Conservation (phyloP, 2,329 filamentous ascomycete species). For the Nigrograna mackinnonii region DNA sequence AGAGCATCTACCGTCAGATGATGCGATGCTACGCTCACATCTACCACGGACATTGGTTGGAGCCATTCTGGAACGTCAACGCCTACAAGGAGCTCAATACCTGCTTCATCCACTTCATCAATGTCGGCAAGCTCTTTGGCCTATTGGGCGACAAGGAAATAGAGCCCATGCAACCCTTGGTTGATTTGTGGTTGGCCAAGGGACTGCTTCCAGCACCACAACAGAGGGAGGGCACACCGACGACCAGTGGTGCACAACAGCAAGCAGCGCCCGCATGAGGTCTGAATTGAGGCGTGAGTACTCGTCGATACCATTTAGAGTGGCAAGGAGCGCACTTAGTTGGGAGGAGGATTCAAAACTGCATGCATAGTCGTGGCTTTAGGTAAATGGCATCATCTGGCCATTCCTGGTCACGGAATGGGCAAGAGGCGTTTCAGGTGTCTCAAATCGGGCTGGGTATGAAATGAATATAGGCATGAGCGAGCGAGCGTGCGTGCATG, state of each 20-base stretch:
- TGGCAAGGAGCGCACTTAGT: too few relatives aligned
- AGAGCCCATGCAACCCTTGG: constrained; percentile 93
- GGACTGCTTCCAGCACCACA: constrained; percentile 71
- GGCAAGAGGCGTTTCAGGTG: too few relatives aligned
- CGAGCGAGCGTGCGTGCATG: too few relatives aligned
- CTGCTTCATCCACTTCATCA: constrained; percentile 58
- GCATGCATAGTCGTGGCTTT: too few relatives aligned
- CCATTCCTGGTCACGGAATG: too few relatives aligned
- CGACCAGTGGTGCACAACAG: background rate
- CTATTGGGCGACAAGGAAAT: constrained; percentile 86
- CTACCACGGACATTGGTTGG: constrained; percentile 56
- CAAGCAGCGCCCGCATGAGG: too few relatives aligned
- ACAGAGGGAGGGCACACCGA: constrained; percentile 5
- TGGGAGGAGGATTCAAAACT: too few relatives aligned
- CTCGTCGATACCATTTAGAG: too few relatives aligned
- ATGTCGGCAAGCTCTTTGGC: constrained; percentile 73
- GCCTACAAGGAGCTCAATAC: constrained; percentile 56
- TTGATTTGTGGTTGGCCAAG: constrained; percentile 89
- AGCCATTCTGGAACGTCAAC: constrained; percentile 53
- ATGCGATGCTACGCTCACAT: constrained; percentile 59
- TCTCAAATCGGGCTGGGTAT: too few relatives aligned
- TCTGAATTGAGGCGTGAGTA: too few relatives aligned
- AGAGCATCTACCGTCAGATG: constrained; percentile 63
- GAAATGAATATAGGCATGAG: too few relatives aligned
- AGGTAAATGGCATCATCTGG: too few relatives aligned